Percentiles rank a stretch among this genome's conserved stretches.
Evolutionary conservation across 768 basidiomycete genomes (phyloP).

Genomic region (Macrolepiota fuliginosa): DNA sequence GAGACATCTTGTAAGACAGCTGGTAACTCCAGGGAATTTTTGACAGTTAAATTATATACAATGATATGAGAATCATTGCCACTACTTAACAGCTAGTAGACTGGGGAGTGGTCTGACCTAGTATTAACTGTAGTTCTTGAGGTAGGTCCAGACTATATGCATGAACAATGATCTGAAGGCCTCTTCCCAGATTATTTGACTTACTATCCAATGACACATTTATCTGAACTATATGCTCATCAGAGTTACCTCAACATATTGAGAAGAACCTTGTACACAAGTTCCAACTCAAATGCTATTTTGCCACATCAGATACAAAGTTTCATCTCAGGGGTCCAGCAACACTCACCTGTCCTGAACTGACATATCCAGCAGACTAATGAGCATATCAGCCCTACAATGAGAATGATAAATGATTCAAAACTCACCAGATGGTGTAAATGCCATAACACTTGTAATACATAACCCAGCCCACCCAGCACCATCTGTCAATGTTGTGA

Average conservation of each 20-base stretch:
- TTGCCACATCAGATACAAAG: too few species aligned
- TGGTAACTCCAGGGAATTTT: too few species aligned
- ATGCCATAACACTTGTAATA: conserved; percentile 68
- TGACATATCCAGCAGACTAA: too few species aligned
- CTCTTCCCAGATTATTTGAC: conserved; percentile 14
- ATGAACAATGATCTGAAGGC: too few species aligned
- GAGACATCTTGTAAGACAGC: too few species aligned
- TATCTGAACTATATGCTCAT: conserved; percentile 55
- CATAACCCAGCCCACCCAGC: too few species aligned
- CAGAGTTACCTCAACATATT: background rate
- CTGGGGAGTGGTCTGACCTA: conserved; percentile 73
- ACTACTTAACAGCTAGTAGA: conserved; percentile 74
- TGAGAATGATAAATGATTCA: too few species aligned
- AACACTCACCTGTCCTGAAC: too few species aligned
- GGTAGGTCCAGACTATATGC: conserved; percentile 62
- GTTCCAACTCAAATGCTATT: conserved; percentile 38
- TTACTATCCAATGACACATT: conserved; percentile 88
- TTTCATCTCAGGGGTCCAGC: too few species aligned
- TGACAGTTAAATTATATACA: conserved; percentile 76
- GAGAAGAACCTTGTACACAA: too few species aligned
- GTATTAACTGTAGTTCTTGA: conserved; percentile 79
- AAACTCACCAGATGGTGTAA: conserved; percentile 39
- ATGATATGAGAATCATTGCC: conserved; percentile 47
- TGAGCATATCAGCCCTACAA: too few species aligned
- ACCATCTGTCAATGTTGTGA: conserved; percentile 51